phyloP scores from a whole-genome alignment of 1,284 basidiomycete species.

The Neolentinus lepideus region DNA sequence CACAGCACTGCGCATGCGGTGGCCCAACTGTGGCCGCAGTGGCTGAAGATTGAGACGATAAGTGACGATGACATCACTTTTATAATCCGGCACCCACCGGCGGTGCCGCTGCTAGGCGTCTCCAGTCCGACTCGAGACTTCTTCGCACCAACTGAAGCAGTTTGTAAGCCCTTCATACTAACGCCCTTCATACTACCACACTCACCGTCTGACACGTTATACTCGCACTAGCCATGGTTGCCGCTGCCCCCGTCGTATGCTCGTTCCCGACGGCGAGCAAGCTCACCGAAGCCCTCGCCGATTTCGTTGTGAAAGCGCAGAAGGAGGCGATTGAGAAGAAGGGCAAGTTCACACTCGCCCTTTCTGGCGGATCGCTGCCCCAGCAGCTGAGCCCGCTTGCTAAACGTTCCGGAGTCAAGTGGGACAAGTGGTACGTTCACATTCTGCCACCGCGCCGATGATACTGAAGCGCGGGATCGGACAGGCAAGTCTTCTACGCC shows the following conservation, averaged over 20 bases:
- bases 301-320: slow-evolving; percentile 86
- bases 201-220: not conserved
- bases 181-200: not conserved
- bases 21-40: not conserved
- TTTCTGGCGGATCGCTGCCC: slow-evolving; percentile 92
- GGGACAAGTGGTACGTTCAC: slow-evolving; percentile 85
- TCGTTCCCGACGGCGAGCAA: slow-evolving; percentile 57
- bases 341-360: slow-evolving; percentile 85
- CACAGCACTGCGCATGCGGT: no score
- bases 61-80: not conserved
- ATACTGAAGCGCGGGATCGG: slow-evolving; percentile 6
- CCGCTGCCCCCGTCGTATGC: slow-evolving; percentile 61
- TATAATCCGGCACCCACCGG: no score
- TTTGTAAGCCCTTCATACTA: not conserved
- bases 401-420: slow-evolving; percentile 70
- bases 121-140: no score
- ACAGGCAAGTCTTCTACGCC: slow-evolving; percentile 95
- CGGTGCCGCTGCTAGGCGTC: no score
- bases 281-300: slow-evolving; percentile 63
- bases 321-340: slow-evolving; percentile 85
- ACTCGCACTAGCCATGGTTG: not conserved
- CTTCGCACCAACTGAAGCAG: no score
- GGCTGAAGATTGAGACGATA: slow-evolving; percentile 1
- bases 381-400: slow-evolving; percentile 78
- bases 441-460: slow-evolving; percentile 6